Conservation (phyloP, 1,284 basidiomycete species). For the Apiotrichum gamsii region DNA sequence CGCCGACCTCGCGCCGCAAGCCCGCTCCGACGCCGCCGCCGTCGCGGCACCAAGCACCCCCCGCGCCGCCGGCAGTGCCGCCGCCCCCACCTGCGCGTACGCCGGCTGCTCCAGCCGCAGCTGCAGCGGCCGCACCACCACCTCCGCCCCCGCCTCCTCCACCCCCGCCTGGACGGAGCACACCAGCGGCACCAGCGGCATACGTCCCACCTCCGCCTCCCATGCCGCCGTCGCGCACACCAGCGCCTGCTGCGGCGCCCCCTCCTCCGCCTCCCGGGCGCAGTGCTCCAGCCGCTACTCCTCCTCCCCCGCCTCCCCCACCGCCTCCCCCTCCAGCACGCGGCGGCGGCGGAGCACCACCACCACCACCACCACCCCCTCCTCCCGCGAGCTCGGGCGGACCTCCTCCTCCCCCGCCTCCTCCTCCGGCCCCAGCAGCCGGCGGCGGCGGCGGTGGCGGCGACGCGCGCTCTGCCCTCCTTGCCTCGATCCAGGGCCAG, state of each 20-base stretch:
- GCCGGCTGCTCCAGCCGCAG: conserved; percentile 20
- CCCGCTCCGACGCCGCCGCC: conserved; percentile 48
- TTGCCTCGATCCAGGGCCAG: conserved; percentile 63
- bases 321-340: conserved; percentile 39
- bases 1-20: conserved; percentile 45
- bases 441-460: conserved; percentile 45
- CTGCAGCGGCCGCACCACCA: conserved; percentile 27
- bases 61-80: conserved; percentile 33
- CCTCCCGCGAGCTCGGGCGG: conserved; percentile 36
- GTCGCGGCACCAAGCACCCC: conserved; percentile 34
- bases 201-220: conserved; percentile 22
- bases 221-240: conserved; percentile 35
- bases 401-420: conserved; percentile 56
- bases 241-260: conserved; percentile 49
- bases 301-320: conserved; percentile 25
- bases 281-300: conserved; percentile 19
- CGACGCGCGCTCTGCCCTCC: conserved; percentile 55
- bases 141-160: conserved; percentile 47
- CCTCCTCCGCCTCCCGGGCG: conserved; percentile 47
- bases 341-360: conserved; percentile 24
- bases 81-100: conserved; percentile 44
- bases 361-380: conserved; percentile 38
- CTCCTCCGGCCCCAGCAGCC: conserved; percentile 52
- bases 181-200: conserved; percentile 15
- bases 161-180: conserved; percentile 37